Conservation (phyloP, 176 grass and related monocot species). For the Zoysia pacifica region DNA sequence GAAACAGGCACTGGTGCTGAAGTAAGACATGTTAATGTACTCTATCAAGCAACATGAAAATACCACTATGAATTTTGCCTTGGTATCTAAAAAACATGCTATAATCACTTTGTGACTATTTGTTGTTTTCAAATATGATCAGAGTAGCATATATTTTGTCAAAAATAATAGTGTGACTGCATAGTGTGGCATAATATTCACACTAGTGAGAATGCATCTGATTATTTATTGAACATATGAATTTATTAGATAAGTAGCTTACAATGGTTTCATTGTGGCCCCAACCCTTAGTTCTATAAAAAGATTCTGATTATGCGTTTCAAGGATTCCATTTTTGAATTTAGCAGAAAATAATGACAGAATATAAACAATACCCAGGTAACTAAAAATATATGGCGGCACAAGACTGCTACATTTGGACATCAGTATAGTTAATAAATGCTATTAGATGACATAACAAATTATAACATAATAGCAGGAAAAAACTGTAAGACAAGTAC, state of each 20-base stretch:
- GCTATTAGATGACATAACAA: background rate
- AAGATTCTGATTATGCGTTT: background rate
- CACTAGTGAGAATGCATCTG: background rate
- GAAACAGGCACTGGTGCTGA: background rate
- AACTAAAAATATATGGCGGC: background rate
- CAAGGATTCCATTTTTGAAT: background rate
- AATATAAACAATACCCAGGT: background rate
- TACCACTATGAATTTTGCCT: background rate
- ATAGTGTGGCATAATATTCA: background rate
- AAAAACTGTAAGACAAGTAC: background rate
- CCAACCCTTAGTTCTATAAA: background rate
- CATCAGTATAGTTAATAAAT: background rate
- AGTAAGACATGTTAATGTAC: background rate
- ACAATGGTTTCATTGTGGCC: background rate
- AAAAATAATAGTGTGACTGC: background rate
- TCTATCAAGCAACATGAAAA: background rate
- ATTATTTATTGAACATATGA: constrained; percentile 7
- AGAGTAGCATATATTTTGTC: background rate
- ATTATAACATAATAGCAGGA: background rate
- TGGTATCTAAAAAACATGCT: background rate
- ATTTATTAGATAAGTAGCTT: constrained; percentile 11
- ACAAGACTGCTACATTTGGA: background rate
- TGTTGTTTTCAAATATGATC: background rate
- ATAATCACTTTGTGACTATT: background rate
- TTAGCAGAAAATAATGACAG: constrained; percentile 3